phyloP scores from a whole-genome alignment of 805 yeast genomes.

The Metschnikowia koreensis region DNA sequence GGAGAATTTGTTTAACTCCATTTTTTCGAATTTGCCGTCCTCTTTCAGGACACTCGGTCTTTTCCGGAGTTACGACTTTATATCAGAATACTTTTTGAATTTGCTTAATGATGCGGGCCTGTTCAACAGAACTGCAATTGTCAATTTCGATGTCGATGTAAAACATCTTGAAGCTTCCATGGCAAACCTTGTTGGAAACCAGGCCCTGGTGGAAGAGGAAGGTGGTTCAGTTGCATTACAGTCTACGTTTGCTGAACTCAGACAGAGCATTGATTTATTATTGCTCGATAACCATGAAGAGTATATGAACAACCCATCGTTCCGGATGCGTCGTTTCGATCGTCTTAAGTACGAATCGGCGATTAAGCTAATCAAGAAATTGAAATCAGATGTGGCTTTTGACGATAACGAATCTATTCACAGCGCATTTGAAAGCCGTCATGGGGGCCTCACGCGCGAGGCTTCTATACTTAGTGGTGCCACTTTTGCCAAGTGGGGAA shows the following conservation, averaged over 20 bases:
- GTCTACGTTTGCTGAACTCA: conserved; percentile 72
- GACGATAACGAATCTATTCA: conserved; percentile 13
- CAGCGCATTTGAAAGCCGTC: conserved; percentile 8
- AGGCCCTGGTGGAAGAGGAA: conserved; percentile 23
- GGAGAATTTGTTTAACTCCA: conserved; percentile 80
- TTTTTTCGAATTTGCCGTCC: conserved; percentile 76
- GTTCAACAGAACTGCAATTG: conserved; percentile 59
- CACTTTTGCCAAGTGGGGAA: conserved; percentile 34
- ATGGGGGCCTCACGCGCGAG: conserved; percentile 16
- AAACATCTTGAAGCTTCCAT: conserved; percentile 65
- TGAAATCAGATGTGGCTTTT: conserved; percentile 27
- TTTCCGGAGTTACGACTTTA: conserved; percentile 81
- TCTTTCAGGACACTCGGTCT: conserved; percentile 76
- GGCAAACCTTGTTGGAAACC: conserved; percentile 29
- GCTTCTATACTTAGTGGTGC: conserved; percentile 21
- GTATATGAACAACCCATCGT: conserved; percentile 50
- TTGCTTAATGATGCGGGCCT: conserved; percentile 54
- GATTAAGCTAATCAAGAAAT: conserved; percentile 53
- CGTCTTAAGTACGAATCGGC: conserved; percentile 77
- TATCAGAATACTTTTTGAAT: conserved; percentile 67
- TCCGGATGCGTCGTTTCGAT: conserved; percentile 56
- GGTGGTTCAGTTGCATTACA: conserved; percentile 53
- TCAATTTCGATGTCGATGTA: conserved; percentile 78
- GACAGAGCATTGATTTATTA: conserved; percentile 76
- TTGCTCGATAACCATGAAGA: conserved; percentile 62